Evolutionary conservation across 768 basidiomycete genomes (phyloP), one percentile per base, ranked within the genome.

Genomic region (Hortiboletus flavorubellus): DNA sequence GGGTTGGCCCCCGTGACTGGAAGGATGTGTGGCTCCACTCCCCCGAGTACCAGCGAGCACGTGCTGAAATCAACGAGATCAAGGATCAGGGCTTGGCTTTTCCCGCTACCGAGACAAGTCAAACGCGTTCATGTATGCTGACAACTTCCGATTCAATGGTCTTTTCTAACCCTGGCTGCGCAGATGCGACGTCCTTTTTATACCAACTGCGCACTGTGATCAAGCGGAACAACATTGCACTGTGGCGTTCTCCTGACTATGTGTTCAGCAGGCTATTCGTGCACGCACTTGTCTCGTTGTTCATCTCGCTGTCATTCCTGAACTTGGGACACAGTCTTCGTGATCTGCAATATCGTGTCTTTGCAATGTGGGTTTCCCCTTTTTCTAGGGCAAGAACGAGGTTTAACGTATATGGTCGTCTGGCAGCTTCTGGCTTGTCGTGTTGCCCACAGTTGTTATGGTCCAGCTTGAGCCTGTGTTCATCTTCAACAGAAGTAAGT

Each of bases 221-320:
- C 16, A 60, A 74, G 21, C 79, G 92, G 40, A 88, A 89, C 65
- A 84, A 84, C 63, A 62, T 76, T 7, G 84, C 89, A 2, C 74
- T 93, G 12, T 94, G 89, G 87, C 78, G 93, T 51, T 89, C 86
- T 9, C 89, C 91, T 4, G 85, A 92, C 59, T 95, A 94, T 67
- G 83, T 91, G 47, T 93, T 86, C 75, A 91, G 84, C 49, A 83
- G 93, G 18, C 73, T 93, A 26, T 91, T 91, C 69, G 81, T 88
- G 15, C 86, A 89, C 59, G 76, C 79, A 4, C 84, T 85, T 68
- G 81, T 88, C 53, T 83, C 88, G 14, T 72, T 90, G 12, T 83
- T 83, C 67, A 77, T 91, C 56, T 87, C 87, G 30, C 73, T 95
- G 34, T 89, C 88, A 5, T 92, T 92, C 80, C 73, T 96, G 51